Evolutionary conservation across 1,284 basidiomycete genomes (phyloP).

Genomic region (Sanghuangporus baumii): DNA sequence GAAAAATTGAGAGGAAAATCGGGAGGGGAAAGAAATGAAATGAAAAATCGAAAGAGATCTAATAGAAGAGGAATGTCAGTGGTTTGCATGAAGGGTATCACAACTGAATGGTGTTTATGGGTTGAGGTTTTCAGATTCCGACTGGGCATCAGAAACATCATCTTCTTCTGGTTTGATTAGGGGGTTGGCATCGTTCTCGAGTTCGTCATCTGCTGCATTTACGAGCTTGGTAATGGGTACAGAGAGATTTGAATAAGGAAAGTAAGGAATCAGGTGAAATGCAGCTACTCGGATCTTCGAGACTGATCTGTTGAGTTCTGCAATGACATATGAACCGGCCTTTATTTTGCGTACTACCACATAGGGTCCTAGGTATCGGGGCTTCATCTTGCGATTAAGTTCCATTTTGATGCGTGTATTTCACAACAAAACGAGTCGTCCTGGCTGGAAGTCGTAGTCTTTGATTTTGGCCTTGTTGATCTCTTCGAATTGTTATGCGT

Average conservation of each 20-base stretch:
- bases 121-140: too few relatives aligned
- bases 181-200: too few relatives aligned
- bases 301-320: neutral
- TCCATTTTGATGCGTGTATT: conserved; percentile 25
- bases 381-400: conserved; percentile 25
- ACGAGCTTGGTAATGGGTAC: neutral
- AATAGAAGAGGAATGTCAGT: neutral
- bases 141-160: too few relatives aligned
- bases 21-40: too few relatives aligned
- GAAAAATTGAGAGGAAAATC: too few relatives aligned
- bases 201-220: too few relatives aligned
- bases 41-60: too few relatives aligned
- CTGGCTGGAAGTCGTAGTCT: conserved; percentile 1
- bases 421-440: conserved; percentile 26
- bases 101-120: too few relatives aligned
- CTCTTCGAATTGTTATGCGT: neutral
- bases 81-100: too few relatives aligned
- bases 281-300: neutral
- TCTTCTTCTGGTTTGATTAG: too few relatives aligned
- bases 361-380: conserved; percentile 28
- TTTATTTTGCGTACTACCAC: conserved; percentile 24
- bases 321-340: conserved; percentile 27
- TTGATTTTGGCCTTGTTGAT: neutral
- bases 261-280: neutral
- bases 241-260: neutral